Base-by-base conservation (phyloP, 1,284 basidiomycete genomes). In the Ceratobasidium sp. region DNA sequence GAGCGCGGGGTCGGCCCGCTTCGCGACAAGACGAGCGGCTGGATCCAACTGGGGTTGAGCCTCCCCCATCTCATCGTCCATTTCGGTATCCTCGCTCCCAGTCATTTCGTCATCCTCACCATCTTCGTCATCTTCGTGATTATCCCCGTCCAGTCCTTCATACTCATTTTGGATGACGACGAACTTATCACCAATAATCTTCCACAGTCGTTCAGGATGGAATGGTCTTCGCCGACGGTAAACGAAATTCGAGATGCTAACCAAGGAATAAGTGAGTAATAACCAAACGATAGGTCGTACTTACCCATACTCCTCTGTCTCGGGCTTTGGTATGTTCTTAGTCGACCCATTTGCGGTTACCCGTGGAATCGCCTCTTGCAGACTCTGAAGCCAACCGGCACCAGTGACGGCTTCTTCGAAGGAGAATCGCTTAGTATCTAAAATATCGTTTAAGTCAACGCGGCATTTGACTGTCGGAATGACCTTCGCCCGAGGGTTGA, bases 151-250 rank as follows among this genome's bases (percentile, higher is more conserved):
- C 50, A 78, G 77, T 50, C 79, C 78, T 25, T 78, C 78, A 60
- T 73, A 70, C 6, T 72, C 72, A 31, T 73, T 74, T 65, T 78
- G 77, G 29, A 78, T 74, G 35, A 82, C 77, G 49, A 80, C 80
- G 71, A 82, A 80, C 6, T 78, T 78, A 27, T 78, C 72, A 7
- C 73, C 73, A 25, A 81, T 76, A 42, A 79, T 73, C 20, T 82
- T 72, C 82, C 81, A 83, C 0, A 83, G 74, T 20, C 81, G 75
- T 22, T 75, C 73, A 0, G 82, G 81, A 53, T 81, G 79, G 75
- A 83, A 82, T 0, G 82, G 82, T 10, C 80, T 71, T 22, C 79
- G 72, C 13, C 77, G 75, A 10, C 75, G 71, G 71, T 78, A 81
- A 22, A 80, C 79, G 62, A 77, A 79, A 12, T 75, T 76, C 29